phyloP scores from a whole-genome alignment of 768 basidiomycete genomes.

The Nidularia pulvinata region DNA sequence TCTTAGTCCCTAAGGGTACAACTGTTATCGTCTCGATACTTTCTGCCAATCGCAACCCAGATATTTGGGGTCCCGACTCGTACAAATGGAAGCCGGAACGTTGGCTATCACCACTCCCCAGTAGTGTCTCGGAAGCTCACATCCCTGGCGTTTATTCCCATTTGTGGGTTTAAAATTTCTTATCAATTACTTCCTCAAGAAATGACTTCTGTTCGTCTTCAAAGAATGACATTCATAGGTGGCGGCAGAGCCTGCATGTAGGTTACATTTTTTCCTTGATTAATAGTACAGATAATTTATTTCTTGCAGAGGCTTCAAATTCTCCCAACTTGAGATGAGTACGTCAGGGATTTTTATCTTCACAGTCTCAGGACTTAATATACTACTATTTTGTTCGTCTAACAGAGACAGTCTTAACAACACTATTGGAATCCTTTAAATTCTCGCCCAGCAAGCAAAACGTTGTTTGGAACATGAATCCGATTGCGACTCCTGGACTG shows the following conservation, averaged over 20 bases:
- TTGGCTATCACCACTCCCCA: constrained; percentile 40
- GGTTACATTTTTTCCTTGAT: background rate
- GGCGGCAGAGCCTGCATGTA: constrained; percentile 38
- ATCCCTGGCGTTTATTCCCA: constrained; percentile 45
- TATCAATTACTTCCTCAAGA: background rate
- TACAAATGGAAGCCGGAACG: constrained; percentile 50
- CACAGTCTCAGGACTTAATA: background rate
- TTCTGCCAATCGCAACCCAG: constrained; percentile 33
- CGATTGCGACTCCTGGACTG: background rate
- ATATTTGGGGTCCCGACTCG: constrained; percentile 46
- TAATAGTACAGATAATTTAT: background rate
- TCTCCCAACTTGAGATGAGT: constrained; percentile 14
- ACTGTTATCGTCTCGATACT: constrained; percentile 33
- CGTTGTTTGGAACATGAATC: constrained; percentile 1
- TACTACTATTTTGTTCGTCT: background rate
- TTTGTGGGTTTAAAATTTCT: constrained; percentile 20
- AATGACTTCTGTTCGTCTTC: background rate
- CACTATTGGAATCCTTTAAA: background rate
- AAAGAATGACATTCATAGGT: constrained; percentile 42
- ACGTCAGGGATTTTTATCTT: background rate
- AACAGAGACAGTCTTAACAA: background rate
- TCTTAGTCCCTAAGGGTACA: constrained; percentile 37
- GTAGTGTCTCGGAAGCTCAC: constrained; percentile 28
- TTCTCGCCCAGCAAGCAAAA: background rate
- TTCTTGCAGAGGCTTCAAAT: constrained; percentile 3